Evolutionary conservation across 2,329 filamentous ascomycete genomes (phyloP), one percentile per base, ranked within the genome.

Genomic region (Stagonosporopsis rhizophila): DNA sequence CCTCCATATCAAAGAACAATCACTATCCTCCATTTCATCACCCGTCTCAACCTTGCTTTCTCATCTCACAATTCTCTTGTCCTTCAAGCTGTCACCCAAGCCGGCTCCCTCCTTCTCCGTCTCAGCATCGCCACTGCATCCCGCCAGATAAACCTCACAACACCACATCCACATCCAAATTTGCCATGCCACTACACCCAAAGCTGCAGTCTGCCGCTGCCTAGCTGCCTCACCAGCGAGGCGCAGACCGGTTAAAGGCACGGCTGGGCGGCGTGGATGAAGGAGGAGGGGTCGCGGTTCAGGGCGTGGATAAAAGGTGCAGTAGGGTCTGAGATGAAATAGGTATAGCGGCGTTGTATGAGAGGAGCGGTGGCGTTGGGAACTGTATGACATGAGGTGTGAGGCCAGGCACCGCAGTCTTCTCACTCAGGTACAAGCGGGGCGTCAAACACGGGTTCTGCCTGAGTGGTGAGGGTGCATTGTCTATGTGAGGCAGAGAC

Each of bases 51-150:
- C n/a, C 15, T 30, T 6, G 22, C 15, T 37, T 23, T 17, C 2
- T 2, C 14, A n/a, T 14, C 34, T 12, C 17, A 41, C 3, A 35
- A 11, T 5, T 9, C 6, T 17, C 37, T 37, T 11, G 12, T 2
- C 28, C 28, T 14, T 53, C 20, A 25, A 27, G 11, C 28, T 30
- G n/a, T 12, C n/a, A 19, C 23, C 30, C n/a, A 27, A 46, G 42
- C 42, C 28, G 53, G 41, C 22, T 38, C 15, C 46, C 46, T 28
- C 17, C 11, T 22, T 6, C 20, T 7, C 37, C 19, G 53, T 56
- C 47, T 52, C 53, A 52, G 42, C 38, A 56, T 23, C 30, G 40
- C n/a, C 41, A 30, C 42, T 38, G 38, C 42, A 52, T 27, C 30
- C 6, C 47, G 30, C 34, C 25, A 20, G 20, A 22, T 19, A 12